Base-by-base conservation (phyloP, 257 asterid species). In the Rauvolfia tetraphylla region DNA sequence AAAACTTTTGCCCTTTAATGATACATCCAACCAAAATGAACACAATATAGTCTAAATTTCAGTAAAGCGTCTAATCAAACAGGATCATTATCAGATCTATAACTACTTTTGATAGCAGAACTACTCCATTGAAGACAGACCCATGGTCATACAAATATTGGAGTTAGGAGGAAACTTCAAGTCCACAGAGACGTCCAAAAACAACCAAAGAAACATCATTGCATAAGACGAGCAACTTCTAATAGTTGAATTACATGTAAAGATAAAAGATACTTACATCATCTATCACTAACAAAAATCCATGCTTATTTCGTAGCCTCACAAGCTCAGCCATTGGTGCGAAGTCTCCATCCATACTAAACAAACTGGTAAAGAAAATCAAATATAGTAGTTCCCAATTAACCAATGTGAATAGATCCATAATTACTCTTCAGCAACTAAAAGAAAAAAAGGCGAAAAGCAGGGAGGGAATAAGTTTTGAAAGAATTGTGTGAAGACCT, bases 311-410 rank as follows among this genome's bases (percentile, higher is more conserved):
- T 23, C 98, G 97, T 58, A 95, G 99, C 83, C 85, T 87, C 79
- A 86, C 93, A 74, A 95, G 97, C 86, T 90, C 96, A 58, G 36
- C 67, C 88, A 95, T 86, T 27, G 98, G 98, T 29, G 98, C 99
- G 83, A 93, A 93, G 87, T 93, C 98, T 78, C 99, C 99, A 80
- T 95, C 99, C 99, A 95, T 95, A 84, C 99, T 95, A 85, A 95
- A 95, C 75, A 95, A 84, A 83, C 99, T 95, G 88, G 70, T 74
- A 83, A 77, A 74, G 74, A 76, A 68, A 29, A 67, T 11, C 33
- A n/a, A 76, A 62, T 29, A 34, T n/a, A 77, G 62, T 42, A 72
- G 14, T 48, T 38, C 39, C 22, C 8, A 71, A 49, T 69, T 71
- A 71, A 69, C 56, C 25, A 69, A 10, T 59, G 25, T 14, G 34